These are phyloP conservation scores for Actinidia arguta DNA, from an alignment of 179 eudicot genomes.

Conservation along the genomic window DNA sequence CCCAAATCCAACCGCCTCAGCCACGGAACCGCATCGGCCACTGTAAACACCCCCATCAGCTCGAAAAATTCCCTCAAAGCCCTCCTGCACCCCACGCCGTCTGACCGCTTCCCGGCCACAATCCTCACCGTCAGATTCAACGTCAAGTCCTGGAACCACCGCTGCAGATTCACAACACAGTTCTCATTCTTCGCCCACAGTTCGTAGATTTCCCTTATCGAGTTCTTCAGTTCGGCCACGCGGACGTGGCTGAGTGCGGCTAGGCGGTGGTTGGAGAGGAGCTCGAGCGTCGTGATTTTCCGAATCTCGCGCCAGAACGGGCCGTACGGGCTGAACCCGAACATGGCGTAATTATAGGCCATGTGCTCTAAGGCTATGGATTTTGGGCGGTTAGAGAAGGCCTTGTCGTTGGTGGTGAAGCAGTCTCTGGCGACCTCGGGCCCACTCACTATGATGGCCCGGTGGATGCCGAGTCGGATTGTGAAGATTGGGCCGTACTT, in stretches of 20 bases:
- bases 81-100: background rate
- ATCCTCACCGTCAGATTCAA: background rate
- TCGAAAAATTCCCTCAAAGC: conserved; percentile 20
- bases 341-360: conserved; percentile 40
- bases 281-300: conserved; percentile 31
- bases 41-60: conserved; percentile 21
- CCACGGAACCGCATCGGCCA: conserved; percentile 37
- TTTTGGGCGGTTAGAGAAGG: conserved; percentile 30
- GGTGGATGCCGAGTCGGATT: conserved; percentile 27
- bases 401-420: conserved; percentile 34
- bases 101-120: conserved; percentile 10
- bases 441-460: conserved; percentile 28
- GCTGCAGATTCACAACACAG: conserved; percentile 31
- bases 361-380: conserved; percentile 19
- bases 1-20: conserved; percentile 36
- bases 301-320: conserved; percentile 46
- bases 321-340: conserved; percentile 39
- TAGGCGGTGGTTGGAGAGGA: conserved; percentile 27
- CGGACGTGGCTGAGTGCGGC: conserved; percentile 24
- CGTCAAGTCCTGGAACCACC: conserved; percentile 26
- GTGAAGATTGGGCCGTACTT: conserved; percentile 32
- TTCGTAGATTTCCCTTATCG: background rate
- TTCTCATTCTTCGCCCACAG: background rate
- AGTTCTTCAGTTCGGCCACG: conserved; percentile 17
- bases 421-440: conserved; percentile 34